Conservation (phyloP, 177 flowering plant genomes). For the Vitis hybrid region DNA sequence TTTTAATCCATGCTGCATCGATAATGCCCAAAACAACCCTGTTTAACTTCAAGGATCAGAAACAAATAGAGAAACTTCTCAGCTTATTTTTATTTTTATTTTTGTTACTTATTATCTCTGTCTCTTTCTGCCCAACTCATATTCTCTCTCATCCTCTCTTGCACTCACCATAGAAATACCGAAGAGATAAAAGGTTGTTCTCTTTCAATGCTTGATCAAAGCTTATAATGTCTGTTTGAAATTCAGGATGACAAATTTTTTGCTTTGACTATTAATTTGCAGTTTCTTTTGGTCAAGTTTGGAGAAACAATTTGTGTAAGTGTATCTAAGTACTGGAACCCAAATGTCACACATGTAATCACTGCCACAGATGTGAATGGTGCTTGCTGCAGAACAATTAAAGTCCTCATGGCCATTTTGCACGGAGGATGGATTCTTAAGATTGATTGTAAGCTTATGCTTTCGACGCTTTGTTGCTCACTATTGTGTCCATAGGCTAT, state of each 20-base stretch:
- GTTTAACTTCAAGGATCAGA: too few relatives aligned
- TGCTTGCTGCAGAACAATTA: constrained; percentile 57
- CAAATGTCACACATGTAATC: constrained; percentile 67
- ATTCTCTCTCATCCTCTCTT: too few relatives aligned
- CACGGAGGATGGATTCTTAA: constrained; percentile 54
- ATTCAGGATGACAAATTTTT: neutral
- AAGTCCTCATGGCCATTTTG: constrained; percentile 65
- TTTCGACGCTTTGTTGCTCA: too few relatives aligned
- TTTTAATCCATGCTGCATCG: too few relatives aligned
- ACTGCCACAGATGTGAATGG: constrained; percentile 59
- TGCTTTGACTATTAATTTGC: constrained; percentile 15
- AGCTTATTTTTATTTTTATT: too few relatives aligned
- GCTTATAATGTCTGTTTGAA: neutral
- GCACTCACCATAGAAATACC: too few relatives aligned
- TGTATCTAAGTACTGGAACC: constrained; percentile 44
- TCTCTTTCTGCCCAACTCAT: too few relatives aligned
- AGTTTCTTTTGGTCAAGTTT: constrained; percentile 54
- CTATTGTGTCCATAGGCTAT: neutral
- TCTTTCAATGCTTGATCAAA: too few relatives aligned
- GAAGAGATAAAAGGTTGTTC: too few relatives aligned
- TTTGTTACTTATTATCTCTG: too few relatives aligned
- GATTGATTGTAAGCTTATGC: constrained; percentile 43
- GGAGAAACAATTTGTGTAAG: constrained; percentile 44
- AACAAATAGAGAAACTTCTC: too few relatives aligned
- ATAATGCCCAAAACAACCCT: too few relatives aligned